Base-by-base conservation (phyloP, 2,329 filamentous ascomycete species). In the Stagonosporopsis rhizophila region DNA sequence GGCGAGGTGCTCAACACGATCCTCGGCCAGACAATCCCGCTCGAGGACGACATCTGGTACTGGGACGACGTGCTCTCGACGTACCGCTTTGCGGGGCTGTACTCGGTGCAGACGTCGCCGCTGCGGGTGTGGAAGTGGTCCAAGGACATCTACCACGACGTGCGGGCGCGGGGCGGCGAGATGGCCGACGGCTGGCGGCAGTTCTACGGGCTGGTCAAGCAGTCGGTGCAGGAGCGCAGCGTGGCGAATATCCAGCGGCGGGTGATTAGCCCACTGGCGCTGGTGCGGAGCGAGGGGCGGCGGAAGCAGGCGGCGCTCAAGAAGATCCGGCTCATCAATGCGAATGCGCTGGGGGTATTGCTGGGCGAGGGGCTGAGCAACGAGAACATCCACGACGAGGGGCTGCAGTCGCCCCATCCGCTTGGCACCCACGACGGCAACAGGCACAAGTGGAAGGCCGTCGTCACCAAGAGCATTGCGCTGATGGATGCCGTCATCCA, bases 21-120 rank as follows among this genome's bases (percentile, higher is more conserved):
- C 3, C 78, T 97, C 11, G 89, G 94, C 52, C 89, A 95, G 67
- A 96, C 92, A 11, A 87, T 94, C 11, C 89, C 89, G 0, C 77
- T 99, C 17, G 90, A 87, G 66, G 88, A 96, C 62, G 92, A 96
- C 65, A 88, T 96, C 22, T 93, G 89, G 87, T 98, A 98, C 75
- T 99, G 95, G 95, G 91, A 96, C 70, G 90, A 95, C 64, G 85
- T 97, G 2, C 79, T 96, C 27, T 85, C 86, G 9, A 96, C 91
- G 0, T 89, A 91, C 65, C 83, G 86, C 44, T 91, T 89, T 69
- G 93, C 90, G 62, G 89, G 87, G 28, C 74, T 97, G 3, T 97
- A 97, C 76, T 89, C 91, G 14, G 78, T 96, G 8, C 95, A 99
- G 75, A 96, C 89, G 0, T 91, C 89, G 0, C 95, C 95, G 0